Evolutionary conservation across 495 filamentous ascomycete species (phyloP).

Genomic region (Articulospora tetracladia): DNA sequence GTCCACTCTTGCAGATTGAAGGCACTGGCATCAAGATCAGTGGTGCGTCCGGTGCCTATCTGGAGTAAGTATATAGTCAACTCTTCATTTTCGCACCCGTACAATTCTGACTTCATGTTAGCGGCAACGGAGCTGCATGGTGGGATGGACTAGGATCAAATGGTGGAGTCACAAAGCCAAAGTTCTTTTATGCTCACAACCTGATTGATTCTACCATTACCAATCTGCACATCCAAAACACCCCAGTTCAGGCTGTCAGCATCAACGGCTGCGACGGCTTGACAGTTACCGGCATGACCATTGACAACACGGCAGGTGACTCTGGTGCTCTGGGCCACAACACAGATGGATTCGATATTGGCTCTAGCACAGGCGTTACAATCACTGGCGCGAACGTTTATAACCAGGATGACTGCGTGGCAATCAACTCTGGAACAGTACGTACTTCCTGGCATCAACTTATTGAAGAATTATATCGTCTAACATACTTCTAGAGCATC

Average conservation of each 20-base stretch:
- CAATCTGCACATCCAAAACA: not conserved
- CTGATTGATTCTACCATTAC: constrained; percentile 20
- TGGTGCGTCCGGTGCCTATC: constrained; percentile 36
- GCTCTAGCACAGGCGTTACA: not conserved
- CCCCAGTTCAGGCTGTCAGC: not conserved
- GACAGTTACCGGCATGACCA: not conserved
- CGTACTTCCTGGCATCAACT: not conserved
- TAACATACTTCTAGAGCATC: constrained; percentile 34
- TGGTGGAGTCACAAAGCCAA: constrained; percentile 49
- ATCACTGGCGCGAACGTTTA: constrained; percentile 53
- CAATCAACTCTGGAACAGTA: constrained; percentile 51
- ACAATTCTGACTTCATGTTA: not conserved
- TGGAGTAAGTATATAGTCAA: constrained; percentile 28
- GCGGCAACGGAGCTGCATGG: constrained; percentile 41
- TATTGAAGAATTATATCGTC: constrained; percentile 8
- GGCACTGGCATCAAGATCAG: constrained; percentile 42
- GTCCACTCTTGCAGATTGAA: constrained; percentile 43
- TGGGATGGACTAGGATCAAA: constrained; percentile 48
- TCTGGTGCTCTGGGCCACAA: not conserved
- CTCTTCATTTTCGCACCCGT: not conserved
- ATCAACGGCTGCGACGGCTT: not conserved
- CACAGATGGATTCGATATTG: constrained; percentile 6
- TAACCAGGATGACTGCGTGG: constrained; percentile 64
- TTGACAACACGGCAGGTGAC: constrained; percentile 1
- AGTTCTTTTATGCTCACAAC: constrained; percentile 49